Conservation (phyloP, 768 basidiomycete genomes). For the Mycena filopes region DNA sequence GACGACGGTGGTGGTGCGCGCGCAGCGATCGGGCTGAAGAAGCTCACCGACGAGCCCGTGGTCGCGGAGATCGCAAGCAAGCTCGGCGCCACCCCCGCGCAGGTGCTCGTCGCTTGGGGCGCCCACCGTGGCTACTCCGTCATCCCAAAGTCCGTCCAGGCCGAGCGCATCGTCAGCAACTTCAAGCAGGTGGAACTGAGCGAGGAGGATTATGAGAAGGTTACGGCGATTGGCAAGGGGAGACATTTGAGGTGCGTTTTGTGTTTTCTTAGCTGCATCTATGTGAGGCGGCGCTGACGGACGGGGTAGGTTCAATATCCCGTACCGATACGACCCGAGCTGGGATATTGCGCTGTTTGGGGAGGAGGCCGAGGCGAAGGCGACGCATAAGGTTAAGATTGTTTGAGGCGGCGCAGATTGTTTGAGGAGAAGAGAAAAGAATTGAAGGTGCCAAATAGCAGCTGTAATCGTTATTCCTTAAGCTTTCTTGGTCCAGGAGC, state of each 20-base stretch:
- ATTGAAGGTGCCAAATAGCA: not conserved
- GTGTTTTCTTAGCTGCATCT: not conserved
- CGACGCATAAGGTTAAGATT: slow-evolving; percentile 48
- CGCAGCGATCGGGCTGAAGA: slow-evolving; percentile 68
- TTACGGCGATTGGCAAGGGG: slow-evolving; percentile 60
- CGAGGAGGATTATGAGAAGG: slow-evolving; percentile 72
- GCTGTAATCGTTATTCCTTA: slow-evolving; percentile 21
- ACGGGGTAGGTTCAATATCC: slow-evolving; percentile 67
- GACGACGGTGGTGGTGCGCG: too few relatives aligned
- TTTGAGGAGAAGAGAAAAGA: not conserved
- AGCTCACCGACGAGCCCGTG: slow-evolving; percentile 73
- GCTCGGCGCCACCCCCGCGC: slow-evolving; percentile 75
- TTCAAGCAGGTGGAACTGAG: slow-evolving; percentile 78
- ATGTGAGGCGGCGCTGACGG: not conserved
- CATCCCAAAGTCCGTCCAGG: slow-evolving; percentile 85
- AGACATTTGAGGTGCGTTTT: slow-evolving; percentile 53
- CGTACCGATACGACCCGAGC: slow-evolving; percentile 63
- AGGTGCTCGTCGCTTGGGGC: slow-evolving; percentile 88
- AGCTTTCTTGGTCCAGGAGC: not conserved
- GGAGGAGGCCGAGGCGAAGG: slow-evolving; percentile 65
- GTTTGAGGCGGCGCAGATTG: slow-evolving; percentile 19
- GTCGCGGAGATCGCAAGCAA: slow-evolving; percentile 72
- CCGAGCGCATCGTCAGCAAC: slow-evolving; percentile 79
- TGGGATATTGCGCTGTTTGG: slow-evolving; percentile 83
- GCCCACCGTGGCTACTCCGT: slow-evolving; percentile 79